Evolutionary conservation across 75 land plant species (phyloP).

Genomic region (Cupressus sempervirens): DNA sequence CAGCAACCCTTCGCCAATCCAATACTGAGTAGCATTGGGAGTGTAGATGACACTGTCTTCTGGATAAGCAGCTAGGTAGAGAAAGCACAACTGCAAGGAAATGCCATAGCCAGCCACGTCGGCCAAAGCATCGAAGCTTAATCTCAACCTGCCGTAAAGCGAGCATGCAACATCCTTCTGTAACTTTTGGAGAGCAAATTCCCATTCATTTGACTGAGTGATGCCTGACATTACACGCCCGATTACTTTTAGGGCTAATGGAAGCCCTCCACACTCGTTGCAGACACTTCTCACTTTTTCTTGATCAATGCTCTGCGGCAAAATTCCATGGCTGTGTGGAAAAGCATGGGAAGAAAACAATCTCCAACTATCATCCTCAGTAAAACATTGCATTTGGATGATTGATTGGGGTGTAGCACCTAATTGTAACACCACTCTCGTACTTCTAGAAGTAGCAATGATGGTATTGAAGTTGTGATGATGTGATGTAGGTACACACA

Average conservation of each 20-base stretch:
- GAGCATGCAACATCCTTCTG: too few relatives aligned
- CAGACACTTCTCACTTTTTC: background rate
- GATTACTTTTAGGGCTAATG: background rate
- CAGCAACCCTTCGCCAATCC: too few relatives aligned
- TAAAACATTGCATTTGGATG: background rate
- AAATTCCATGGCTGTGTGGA: too few relatives aligned
- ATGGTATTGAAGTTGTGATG: background rate
- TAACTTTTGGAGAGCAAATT: too few relatives aligned
- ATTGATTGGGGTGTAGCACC: background rate
- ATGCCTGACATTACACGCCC: too few relatives aligned
- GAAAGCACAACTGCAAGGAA: background rate
- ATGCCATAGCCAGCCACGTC: too few relatives aligned
- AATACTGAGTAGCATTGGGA: too few relatives aligned
- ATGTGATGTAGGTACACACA: too few relatives aligned
- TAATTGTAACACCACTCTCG: background rate
- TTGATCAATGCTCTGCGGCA: background rate
- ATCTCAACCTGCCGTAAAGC: background rate
- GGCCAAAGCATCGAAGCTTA: too few relatives aligned
- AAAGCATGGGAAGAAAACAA: background rate
- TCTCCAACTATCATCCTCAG: background rate
- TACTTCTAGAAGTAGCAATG: background rate
- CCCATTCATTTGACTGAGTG: too few relatives aligned
- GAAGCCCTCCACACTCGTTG: background rate
- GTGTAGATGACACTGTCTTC: too few relatives aligned
- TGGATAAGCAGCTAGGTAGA: too few relatives aligned